Evolutionary conservation across 2,329 filamentous ascomycete species (phyloP), one percentile per base, ranked within the genome.

Genomic region (Monilinia vaccinii-corymbosi): DNA sequence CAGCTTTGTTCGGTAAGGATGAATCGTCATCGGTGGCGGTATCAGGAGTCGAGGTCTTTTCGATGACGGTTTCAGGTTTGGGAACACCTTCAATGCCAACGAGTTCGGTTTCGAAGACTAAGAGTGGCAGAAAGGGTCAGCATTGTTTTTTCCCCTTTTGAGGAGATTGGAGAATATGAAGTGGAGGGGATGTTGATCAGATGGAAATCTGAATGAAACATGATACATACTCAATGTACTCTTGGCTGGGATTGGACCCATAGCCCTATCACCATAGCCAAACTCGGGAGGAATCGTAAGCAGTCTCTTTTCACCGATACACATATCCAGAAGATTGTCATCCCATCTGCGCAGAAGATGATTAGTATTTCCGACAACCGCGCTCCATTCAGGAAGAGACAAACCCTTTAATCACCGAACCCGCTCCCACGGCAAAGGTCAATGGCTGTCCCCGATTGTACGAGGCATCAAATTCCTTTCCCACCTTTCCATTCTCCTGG

Each of bases 71-170:
- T 21, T 61, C 59, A 6, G 59, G 59, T 23, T 21, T 50, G 8
- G 51, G 52, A 40, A 93, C 88, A 34, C 91, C 91, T 18, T 85
- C 79, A 71, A 97, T 97, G 60, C 82, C 86, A 69, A 97, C 79
- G 66, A 97, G 78, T 76, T 96, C 91, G 49, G 92, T 96, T 78
- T 96, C 90, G 72, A 97, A 97, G 57, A 97, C 84, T 88, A 68
- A 18, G 21, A 7, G 16, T 14, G 10, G 21, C 18, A 49, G 10
- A 14, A 18, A 28, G 32, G n/a, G 28, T 45, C 14, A n/a, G 49
- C 32, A 25, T 55, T 51, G 42, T 42, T 51, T 42, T 53, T n/a
- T n/a, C n/a, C n/a, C n/a, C n/a, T n/a, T 63, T 44, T 69, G 55
- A 46, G 21, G 56, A 46, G n/a, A 55, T 45, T 48, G 23, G 66